phyloP scores from a whole-genome alignment of 164 flowering plant genomes.

The Sextonia rubra region DNA sequence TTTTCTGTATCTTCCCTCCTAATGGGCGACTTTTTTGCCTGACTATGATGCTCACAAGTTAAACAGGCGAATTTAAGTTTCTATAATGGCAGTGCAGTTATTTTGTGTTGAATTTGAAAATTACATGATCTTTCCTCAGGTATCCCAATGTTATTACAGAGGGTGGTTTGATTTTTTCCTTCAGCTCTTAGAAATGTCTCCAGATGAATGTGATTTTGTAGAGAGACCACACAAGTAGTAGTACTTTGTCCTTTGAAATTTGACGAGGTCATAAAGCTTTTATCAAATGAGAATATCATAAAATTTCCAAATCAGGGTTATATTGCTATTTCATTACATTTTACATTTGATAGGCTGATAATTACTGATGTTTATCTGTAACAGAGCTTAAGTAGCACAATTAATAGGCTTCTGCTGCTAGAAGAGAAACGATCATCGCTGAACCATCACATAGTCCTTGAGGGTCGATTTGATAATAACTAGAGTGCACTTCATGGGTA shows the following conservation, averaged over 20 bases:
- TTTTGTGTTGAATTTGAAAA: background rate
- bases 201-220: constrained; percentile 2
- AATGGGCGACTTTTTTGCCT: background rate
- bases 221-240: background rate
- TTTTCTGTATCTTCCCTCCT: background rate
- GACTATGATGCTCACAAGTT: background rate
- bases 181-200: background rate
- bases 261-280: background rate
- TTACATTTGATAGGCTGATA: background rate
- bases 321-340: background rate
- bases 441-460: no score
- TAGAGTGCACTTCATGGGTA: no score
- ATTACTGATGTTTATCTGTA: background rate
- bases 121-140: background rate
- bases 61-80: background rate
- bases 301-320: background rate
- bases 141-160: background rate
- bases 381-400: background rate
- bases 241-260: background rate
- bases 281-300: background rate
- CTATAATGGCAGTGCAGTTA: background rate
- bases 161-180: background rate
- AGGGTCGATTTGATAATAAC: no score
- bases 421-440: no score
- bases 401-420: no score